Evolutionary conservation across 2,329 filamentous ascomycete genomes (phyloP), one percentile per base, ranked within the genome.

Genomic region (Trichoderma lentiforme): DNA sequence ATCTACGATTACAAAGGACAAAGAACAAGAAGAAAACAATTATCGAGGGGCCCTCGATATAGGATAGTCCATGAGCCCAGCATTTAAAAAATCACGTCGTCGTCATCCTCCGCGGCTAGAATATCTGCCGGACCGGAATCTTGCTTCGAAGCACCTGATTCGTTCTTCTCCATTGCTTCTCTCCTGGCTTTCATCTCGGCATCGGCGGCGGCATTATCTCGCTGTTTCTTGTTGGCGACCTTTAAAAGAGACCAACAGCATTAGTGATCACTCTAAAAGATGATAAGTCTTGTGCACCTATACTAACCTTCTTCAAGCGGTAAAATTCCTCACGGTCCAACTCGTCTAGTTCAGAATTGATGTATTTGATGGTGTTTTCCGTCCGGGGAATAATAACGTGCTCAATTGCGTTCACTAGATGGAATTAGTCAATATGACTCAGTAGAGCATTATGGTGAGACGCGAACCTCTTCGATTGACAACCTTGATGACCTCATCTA

Each of bases 301-400:
- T 15, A 62, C 76, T 58, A 73, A 79, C 84, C 86, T 99, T 99
- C 85, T 99, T 99, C 80, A 99, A 84, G 75, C 96, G 88, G 84
- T 98, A 99, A 82, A 99, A 99, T 81, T 99, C 96, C 81, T 98
- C 96, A 86, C 96, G 90, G 83, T 98, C 97, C 65, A 99, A 87
- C 84, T 99, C 96, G 80, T 99, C 96, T 18, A 99, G 89, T 81
- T 99, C 96, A 1, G 95, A 97, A 84, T 98, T 98, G 87, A 98
- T 98, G 80, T 98, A 99, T 84, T 97, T 98, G 86, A 99, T 99
- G n/a, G 96, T 99, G 79, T 98, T 99, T 82, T 99, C 96, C 15
- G 96, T 99, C 76, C 96, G 89, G 14, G 96, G 96, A 78, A 99
- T 99, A 77, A 99, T 98, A 77, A 99, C 93, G 81, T 97, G 93